Evolutionary conservation across 2,329 filamentous ascomycete species (phyloP).

Genomic region (Xylariomycetidae sp.): DNA sequence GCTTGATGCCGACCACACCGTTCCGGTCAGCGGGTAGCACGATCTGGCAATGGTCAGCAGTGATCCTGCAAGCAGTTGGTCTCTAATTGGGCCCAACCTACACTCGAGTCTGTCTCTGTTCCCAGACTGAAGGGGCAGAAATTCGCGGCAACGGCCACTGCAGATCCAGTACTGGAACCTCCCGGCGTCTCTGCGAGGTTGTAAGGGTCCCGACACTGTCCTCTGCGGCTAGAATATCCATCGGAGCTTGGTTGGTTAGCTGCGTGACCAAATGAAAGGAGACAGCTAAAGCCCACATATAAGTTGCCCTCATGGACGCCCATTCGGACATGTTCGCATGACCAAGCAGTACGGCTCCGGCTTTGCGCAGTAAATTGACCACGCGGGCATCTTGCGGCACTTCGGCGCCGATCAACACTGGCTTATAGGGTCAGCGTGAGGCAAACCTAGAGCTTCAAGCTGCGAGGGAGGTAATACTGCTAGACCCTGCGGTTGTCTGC

Average conservation of each 20-base stretch:
- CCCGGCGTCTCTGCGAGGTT: constrained; percentile 64
- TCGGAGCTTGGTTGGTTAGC: constrained; percentile 37
- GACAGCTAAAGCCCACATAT: too few relatives aligned
- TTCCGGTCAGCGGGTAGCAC: constrained; percentile 68
- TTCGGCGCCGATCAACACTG: constrained; percentile 57
- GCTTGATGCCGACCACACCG: constrained; percentile 66
- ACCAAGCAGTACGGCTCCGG: constrained; percentile 54
- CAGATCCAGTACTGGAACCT: constrained; percentile 63
- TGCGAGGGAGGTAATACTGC: neutral
- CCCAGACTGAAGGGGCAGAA: constrained; percentile 59
- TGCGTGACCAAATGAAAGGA: too few relatives aligned
- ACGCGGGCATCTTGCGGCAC: constrained; percentile 64
- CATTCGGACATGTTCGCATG: constrained; percentile 68
- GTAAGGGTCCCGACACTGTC: constrained; percentile 60
- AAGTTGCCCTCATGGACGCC: constrained; percentile 64
- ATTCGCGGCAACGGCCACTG: constrained; percentile 58
- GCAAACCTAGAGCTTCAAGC: neutral
- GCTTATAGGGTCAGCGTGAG: constrained; percentile 30
- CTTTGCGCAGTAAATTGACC: constrained; percentile 52
- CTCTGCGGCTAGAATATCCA: constrained; percentile 59
- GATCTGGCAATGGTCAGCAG: constrained; percentile 32
- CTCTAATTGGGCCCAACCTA: constrained; percentile 1
- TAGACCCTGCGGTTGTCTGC: constrained; percentile 64
- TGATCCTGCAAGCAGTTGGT: too few relatives aligned
- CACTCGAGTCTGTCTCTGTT: constrained; percentile 67